Base-by-base conservation (phyloP, 208 protist genomes). In the Crithidia brevicula region DNA sequence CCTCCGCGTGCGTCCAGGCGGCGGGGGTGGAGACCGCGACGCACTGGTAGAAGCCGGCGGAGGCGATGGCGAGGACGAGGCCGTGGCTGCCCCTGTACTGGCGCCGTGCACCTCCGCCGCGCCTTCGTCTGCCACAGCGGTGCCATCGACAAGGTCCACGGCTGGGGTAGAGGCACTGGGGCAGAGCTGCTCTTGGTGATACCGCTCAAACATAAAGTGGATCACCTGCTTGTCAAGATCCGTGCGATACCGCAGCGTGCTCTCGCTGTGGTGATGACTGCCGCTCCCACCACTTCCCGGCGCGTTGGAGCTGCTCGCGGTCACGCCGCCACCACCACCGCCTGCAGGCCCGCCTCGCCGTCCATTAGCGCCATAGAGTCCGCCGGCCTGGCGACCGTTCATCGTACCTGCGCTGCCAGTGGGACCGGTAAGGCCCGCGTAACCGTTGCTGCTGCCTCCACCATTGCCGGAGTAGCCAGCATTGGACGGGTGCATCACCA, bases 141-240 rank as follows among this genome's bases (percentile, higher is more conserved):
- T 1, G 36, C 36, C 36, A 1, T 13, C 36, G 15, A 40, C 36
- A 13, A 16, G 8, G 36, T 40, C 36, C 4, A 40, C 11, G 4
- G 13, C 16, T 0, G 51, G 51, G n/a, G n/a, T 49, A 5, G 69
- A 40, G 10, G 15, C 15, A 40, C 36, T 75, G 2, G 61, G 53
- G 33, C 64, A 65, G 15, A 72, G 38, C 68, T 76, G 68, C 64
- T 81, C 75, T 4, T 74, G 68, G 18, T 77, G 65, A 43, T 77
- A 79, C 27, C 80, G 87, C 68, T 85, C 73, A 68, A 95, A 89
- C 72, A 91, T 87, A 38, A 95, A 93, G 68, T 95, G 86, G 51
- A 95, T 85, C 23, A 93, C 90, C 30, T 73, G 74, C 79, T 95
- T 95, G 54, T 95, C 83, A 1, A 95, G 62, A 53, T 95, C 90